Base-by-base conservation (phyloP, 2,329 filamentous ascomycete genomes). In the Phoma sp. region DNA sequence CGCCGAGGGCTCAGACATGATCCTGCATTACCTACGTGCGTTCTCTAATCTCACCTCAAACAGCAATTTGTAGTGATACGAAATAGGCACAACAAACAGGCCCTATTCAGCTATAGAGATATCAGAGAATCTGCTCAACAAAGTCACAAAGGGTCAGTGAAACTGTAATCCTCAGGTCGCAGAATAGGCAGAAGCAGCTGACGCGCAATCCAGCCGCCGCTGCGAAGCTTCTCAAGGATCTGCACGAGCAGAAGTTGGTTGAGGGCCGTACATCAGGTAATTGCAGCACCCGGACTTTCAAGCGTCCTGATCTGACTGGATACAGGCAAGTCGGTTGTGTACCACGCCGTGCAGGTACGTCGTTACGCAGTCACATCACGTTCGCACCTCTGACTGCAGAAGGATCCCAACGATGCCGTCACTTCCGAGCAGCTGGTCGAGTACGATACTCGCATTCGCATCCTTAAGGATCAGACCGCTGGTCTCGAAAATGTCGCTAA, bases 301-400 rank as follows among this genome's bases (percentile, higher is more conserved):
- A 25, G 40, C 2, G 6, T 7, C 5, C 18, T 25, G 25, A 38
- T 4, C 4, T 46, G n/a, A 55, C 11, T n/a, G 4, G 3, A 4
- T 1, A 0, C 57, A 83, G 84, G 85, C 18, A 87, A 87, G 71
- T 84, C 87, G 63, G 76, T 79, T 35, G 84, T 87, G 55, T 87
- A 87, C 67, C 85, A 87, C 69, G 77, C 79, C 32, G 60, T 78
- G 6, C 79, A 81, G 68, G 79, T 79, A 65, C 22, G 54, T 40
- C 7, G n/a, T 37, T 9, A 4, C 8, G 8, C 37, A 13, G 7
- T 33, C 32, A 29, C 25, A 27, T 18, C 5, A 3, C 11, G 14
- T 3, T 22, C 29, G 22, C 7, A 2, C 7, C 4, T 27, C 41
- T 42, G 5, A 25, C 13, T 23, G 2, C 10, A 13, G 3, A 74